Conservation (phyloP, 257 asterid genomes). For the Nicotiana knightiana region DNA sequence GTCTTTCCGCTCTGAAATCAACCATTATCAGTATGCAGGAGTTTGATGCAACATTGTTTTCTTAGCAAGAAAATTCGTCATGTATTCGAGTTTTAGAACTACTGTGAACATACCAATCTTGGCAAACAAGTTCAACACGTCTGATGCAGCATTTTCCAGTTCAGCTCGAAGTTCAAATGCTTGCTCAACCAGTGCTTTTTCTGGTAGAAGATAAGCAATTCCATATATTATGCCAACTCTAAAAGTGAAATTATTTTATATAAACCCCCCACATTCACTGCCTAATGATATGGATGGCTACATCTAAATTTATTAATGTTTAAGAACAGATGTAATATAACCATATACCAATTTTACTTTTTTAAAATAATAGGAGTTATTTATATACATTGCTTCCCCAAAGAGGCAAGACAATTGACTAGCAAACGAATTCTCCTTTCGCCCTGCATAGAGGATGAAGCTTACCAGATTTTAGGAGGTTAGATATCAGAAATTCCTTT, state of each 20-base stretch:
- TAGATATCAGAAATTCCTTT: conserved; percentile 86
- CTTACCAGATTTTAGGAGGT: conserved; percentile 92
- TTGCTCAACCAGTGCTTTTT: conserved; percentile 79
- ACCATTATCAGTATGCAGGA: conserved; percentile 5
- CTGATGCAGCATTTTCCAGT: conserved; percentile 85
- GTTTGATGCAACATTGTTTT: not conserved
- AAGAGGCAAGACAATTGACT: not conserved
- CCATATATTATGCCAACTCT: not conserved
- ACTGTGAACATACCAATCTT: conserved; percentile 68
- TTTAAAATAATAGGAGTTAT: not conserved
- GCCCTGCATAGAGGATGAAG: not conserved
- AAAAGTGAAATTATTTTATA: not conserved
- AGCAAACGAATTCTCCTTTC: not conserved
- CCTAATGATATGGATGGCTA: not conserved
- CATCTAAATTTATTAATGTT: not conserved
- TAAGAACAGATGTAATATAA: not conserved
- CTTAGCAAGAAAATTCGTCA: not conserved
- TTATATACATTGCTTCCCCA: not conserved
- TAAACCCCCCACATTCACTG: not conserved
- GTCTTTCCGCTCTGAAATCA: conserved; percentile 76
- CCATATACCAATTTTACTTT: not conserved
- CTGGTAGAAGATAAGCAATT: conserved; percentile 29
- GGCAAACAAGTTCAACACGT: conserved; percentile 71
- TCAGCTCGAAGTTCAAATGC: conserved; percentile 92
- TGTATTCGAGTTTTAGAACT: not conserved